phyloP scores from a whole-genome alignment of 1,284 basidiomycete species.

The Papiliotrema nemorosa region DNA sequence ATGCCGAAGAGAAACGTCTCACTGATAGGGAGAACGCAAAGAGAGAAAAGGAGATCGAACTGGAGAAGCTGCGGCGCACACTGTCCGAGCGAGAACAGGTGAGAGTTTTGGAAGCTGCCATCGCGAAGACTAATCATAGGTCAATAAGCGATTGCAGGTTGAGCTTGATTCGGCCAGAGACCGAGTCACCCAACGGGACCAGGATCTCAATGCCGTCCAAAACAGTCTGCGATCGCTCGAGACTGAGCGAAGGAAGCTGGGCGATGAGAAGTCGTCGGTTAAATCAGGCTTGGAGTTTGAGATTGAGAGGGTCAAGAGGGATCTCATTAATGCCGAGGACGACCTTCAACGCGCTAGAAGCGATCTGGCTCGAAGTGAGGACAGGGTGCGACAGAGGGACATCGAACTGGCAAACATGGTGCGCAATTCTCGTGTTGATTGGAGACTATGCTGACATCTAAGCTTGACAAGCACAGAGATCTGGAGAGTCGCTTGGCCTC shows the following conservation, averaged over 20 bases:
- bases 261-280: conserved; percentile 76
- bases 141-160: conserved; percentile 34
- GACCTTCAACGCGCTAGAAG: conserved; percentile 70
- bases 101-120: too few relatives aligned
- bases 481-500: conserved; percentile 69
- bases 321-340: conserved; percentile 73
- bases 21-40: conserved; percentile 44
- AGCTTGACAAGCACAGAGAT: conserved; percentile 72
- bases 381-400: conserved; percentile 64
- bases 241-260: conserved; percentile 60
- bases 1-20: conserved; percentile 49
- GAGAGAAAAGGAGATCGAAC: conserved; percentile 49
- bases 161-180: conserved; percentile 52
- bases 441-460: neutral
- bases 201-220: conserved; percentile 72
- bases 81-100: conserved; percentile 50
- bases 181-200: conserved; percentile 44
- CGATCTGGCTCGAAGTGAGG: conserved; percentile 68
- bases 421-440: conserved; percentile 11
- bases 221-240: conserved; percentile 60
- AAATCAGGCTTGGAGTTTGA: conserved; percentile 86
- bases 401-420: conserved; percentile 64
- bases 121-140: conserved; percentile 15
- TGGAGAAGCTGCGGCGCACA: conserved; percentile 45
- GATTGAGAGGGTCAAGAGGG: conserved; percentile 80